Evolutionary conservation across 2,329 filamentous ascomycete species (phyloP).

Genomic region (Phaeosphaeria sp.): DNA sequence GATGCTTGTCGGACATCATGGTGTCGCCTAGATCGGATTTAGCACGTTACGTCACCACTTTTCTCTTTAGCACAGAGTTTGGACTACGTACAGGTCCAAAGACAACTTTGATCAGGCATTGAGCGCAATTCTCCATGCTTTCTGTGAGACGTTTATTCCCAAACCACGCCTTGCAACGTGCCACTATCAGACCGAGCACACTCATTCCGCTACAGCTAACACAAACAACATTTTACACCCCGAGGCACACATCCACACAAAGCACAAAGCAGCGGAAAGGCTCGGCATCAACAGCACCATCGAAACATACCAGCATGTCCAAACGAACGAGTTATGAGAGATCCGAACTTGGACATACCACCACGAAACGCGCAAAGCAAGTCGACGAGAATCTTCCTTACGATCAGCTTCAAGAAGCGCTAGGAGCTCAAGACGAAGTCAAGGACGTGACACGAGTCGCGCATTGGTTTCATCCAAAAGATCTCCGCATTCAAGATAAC

Average conservation of each 20-base stretch:
- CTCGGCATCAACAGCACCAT: not conserved
- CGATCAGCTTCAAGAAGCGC: constrained; percentile 47
- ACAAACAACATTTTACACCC: constrained; percentile 3
- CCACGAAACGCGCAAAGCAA: constrained; percentile 58
- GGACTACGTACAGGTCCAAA: constrained; percentile 16
- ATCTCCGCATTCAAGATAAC: constrained; percentile 59
- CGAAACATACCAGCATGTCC: constrained; percentile 21
- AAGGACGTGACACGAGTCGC: constrained; percentile 51
- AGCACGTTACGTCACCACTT: constrained; percentile 33
- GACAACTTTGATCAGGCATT: not conserved
- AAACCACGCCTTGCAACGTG: constrained; percentile 2
- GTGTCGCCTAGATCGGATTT: constrained; percentile 26
- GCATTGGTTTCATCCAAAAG: constrained; percentile 61
- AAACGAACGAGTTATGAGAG: constrained; percentile 40
- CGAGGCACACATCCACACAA: constrained; percentile 20
- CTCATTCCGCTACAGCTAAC: not conserved
- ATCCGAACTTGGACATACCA: constrained; percentile 51
- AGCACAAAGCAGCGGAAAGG: constrained; percentile 9
- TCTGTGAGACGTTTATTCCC: constrained; percentile 5
- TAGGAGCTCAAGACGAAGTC: constrained; percentile 49
- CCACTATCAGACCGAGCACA: not conserved
- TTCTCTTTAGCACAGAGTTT: constrained; percentile 8
- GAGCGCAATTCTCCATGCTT: constrained; percentile 15
- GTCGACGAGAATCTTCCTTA: constrained; percentile 56
- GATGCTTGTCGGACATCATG: constrained; percentile 24